These are phyloP conservation scores for Cutaneotrichosporon dermatis DNA, from an alignment of 1,284 basidiomycete genomes.

Conservation along the genomic window DNA sequence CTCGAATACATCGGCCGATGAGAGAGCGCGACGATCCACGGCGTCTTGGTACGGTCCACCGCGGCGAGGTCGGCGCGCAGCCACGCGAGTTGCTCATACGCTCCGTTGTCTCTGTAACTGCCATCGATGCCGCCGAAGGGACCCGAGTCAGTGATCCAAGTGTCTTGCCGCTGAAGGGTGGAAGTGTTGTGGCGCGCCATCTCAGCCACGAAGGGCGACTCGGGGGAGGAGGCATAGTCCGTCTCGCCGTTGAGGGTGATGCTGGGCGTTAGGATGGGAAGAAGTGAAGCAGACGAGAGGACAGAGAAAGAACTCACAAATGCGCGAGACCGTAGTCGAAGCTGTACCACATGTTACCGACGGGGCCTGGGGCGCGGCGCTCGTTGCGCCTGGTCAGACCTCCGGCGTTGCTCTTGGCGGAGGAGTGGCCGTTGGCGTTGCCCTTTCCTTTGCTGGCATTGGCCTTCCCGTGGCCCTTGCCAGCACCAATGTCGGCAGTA, in stretches of 20 bases:
- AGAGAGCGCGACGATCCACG: conserved; percentile 43
- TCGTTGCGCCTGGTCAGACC: too few species aligned
- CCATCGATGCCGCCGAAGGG: conserved; percentile 20
- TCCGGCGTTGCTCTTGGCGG: too few species aligned
- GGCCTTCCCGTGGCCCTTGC: too few species aligned
- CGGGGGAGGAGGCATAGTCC: conserved; percentile 25
- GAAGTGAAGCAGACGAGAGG: too few species aligned
- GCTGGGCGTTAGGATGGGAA: not conserved
- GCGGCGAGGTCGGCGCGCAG: conserved; percentile 33
- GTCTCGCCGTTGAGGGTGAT: conserved; percentile 27
- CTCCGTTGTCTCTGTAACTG: conserved; percentile 18
- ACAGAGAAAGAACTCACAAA: conserved; percentile 6
- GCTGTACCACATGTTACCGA: conserved; percentile 35
- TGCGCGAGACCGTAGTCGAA: conserved; percentile 28
- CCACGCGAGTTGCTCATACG: conserved; percentile 30
- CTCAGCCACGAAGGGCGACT: conserved; percentile 26
- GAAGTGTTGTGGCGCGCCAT: conserved; percentile 12
- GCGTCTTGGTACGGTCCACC: conserved; percentile 44
- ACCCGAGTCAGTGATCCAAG: conserved; percentile 12
- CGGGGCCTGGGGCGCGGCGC: not conserved
- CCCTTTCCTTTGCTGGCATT: too few species aligned
- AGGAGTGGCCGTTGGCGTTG: too few species aligned
- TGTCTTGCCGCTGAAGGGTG: not conserved
- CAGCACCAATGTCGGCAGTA: too few species aligned
- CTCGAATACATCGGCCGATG: conserved; percentile 39